Evolutionary conservation across 495 filamentous ascomycete species (phyloP), one percentile per base, ranked within the genome.

Genomic region (Immersiella caudata): DNA sequence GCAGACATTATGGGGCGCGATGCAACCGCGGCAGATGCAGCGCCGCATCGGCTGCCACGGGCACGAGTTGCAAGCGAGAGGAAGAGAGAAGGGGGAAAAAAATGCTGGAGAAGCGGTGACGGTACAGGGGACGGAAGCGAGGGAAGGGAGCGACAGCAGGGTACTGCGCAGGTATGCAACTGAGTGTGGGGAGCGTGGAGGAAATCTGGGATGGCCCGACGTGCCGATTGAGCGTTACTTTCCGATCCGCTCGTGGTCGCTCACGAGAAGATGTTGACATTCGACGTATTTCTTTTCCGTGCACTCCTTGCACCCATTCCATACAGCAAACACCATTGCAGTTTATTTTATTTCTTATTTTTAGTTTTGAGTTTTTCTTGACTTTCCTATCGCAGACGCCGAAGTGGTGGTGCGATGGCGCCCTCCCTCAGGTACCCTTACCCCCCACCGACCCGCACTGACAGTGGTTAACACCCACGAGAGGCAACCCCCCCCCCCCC

Each of bases 361-460:
- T 46, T 14, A 18, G 9, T 46, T 46, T 46, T 46, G 40, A 46
- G 40, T 46, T 46, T n/a, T 46, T 46, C 40, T 46, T 46, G 40
- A 46, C 40, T 46, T 46, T 12, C 40, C 40, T 46, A 46, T 46
- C 40, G 40, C 40, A 46, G 40, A 46, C 40, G 40, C 40, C 40
- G 40, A 46, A 46, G 40, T 46, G 40, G 40, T 46, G 40, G 40
- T 46, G 40, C 40, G 40, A 46, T 46, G 40, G 40, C 40, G 40
- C 40, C 40, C 40, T 46, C 9, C 40, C 40, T 46, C 40, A 14
- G 16, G 40, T 18, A 46, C 40, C 40, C 40, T 46, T 46, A 46
- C 40, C 40, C 40, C 9, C 40, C 40, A 46, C 40, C 9, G 4
- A 33, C 29, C 3, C n/a, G n/a, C n/a, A n/a, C n/a, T n/a, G n/a